These are phyloP conservation scores for Amoeboaphelidium protococcarum DNA, from an alignment of 371 early-diverging fungal species.

Conservation along the genomic window DNA sequence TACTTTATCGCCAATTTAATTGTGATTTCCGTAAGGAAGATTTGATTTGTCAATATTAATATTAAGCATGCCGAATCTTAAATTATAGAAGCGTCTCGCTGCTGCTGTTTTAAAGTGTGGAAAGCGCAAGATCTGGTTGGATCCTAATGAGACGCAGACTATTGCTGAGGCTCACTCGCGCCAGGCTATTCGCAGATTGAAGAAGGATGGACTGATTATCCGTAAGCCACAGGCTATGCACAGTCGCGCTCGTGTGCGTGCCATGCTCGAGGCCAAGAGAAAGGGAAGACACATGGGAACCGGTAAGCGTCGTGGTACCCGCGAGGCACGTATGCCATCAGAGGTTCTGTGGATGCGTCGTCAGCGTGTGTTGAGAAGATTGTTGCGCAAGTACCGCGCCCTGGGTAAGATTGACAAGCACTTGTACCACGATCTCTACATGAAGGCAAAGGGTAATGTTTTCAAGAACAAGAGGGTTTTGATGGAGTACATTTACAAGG, in stretches of 20 bases:
- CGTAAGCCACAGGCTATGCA: conserved; percentile 76
- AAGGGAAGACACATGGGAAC: conserved; percentile 96
- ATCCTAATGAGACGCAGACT: conserved; percentile 59
- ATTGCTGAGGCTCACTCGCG: conserved; percentile 1
- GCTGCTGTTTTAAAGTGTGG: conserved; percentile 96
- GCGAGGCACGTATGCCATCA: conserved; percentile 96
- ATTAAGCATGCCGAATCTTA: no score
- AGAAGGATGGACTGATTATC: conserved; percentile 92
- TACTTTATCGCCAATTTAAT: no score
- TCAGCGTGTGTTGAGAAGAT: conserved; percentile 91
- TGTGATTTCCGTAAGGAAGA: no score
- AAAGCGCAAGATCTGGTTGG: conserved; percentile 97
- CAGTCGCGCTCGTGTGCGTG: conserved; percentile 91
- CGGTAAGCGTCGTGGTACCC: conserved; percentile 96
- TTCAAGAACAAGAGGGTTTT: conserved; percentile 99
- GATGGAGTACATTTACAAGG: conserved; percentile 98
- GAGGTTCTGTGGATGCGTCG: conserved; percentile 97
- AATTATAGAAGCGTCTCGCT: conserved; percentile 80
- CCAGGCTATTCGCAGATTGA: conserved; percentile 57
- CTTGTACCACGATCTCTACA: conserved; percentile 91
- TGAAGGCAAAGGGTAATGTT: conserved; percentile 99
- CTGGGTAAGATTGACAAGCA: conserved; percentile 94
- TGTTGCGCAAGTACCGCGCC: conserved; percentile 93
- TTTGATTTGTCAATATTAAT: no score
- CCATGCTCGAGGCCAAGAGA: conserved; percentile 77